A percentile compares a stretch with the other conserved stretches of the same genome.
Evolutionary conservation across 345 rosid genomes (phyloP).

Genomic region (sweet orange (Citrus sinensis)): DVS_A1.0 CM039168.1:2731501-2732000

Average conservation of each 20-base stretch:
- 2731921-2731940: constrained; percentile 17
- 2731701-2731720: constrained; percentile 19
- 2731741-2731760: not conserved
- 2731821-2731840: not conserved
- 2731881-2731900: constrained; percentile 25
- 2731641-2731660: constrained; percentile 10
- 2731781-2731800: too few relatives aligned
- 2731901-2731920: constrained; percentile 24
- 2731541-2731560: constrained; percentile 15
- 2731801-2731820: not conserved
- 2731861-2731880: constrained; percentile 17
- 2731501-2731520: not conserved
- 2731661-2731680: constrained; percentile 23
- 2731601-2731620: constrained; percentile 18
- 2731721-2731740: not conserved
- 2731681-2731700: constrained; percentile 3
- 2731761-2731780: not conserved
- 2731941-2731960: constrained; percentile 13
- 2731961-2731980: constrained; percentile 23
- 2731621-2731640: constrained; percentile 8
- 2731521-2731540: not conserved
- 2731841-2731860: constrained; percentile 18
- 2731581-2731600: constrained; percentile 34
- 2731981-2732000: constrained; percentile 30
- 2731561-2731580: not conserved